These are phyloP conservation scores for Auricularia cornea DNA, from an alignment of 768 basidiomycete species.

Conservation along the genomic window DNA sequence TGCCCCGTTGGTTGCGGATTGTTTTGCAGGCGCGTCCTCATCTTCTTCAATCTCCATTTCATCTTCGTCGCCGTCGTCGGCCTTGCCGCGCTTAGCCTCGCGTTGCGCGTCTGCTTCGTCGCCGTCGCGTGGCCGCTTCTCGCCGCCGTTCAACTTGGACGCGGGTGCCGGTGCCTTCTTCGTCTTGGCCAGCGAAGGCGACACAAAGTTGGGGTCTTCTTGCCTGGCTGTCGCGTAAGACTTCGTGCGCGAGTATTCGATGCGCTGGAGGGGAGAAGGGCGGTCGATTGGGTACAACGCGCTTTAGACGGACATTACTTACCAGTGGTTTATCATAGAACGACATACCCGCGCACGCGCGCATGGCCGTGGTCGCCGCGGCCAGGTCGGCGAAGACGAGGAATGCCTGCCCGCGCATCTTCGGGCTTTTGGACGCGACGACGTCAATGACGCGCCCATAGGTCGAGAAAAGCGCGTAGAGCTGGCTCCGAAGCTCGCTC, in stretches of 20 bases:
- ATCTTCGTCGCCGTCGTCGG: slow-evolving; percentile 55
- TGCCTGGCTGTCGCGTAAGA: slow-evolving; percentile 74
- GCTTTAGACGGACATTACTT: slow-evolving; percentile 27
- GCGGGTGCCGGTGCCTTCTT: slow-evolving; percentile 27
- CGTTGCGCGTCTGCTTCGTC: slow-evolving; percentile 48
- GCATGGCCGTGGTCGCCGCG: slow-evolving; percentile 84
- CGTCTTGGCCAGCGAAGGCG: slow-evolving; percentile 57
- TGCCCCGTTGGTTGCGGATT: slow-evolving; percentile 32
- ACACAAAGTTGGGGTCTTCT: slow-evolving; percentile 76
- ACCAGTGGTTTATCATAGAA: slow-evolving; percentile 93
- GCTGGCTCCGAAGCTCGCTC: slow-evolving; percentile 72
- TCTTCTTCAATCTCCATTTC: slow-evolving; percentile 97
- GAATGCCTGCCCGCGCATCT: slow-evolving; percentile 92
- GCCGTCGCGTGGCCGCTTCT: slow-evolving; percentile 59
- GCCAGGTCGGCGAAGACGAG: slow-evolving; percentile 91
- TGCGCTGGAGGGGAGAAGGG: slow-evolving; percentile 51
- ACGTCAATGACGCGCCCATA: slow-evolving; percentile 93
- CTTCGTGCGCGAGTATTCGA: slow-evolving; percentile 83
- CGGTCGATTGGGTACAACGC: slow-evolving; percentile 9
- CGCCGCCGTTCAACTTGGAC: slow-evolving; percentile 26
- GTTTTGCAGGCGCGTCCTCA: slow-evolving; percentile 29
- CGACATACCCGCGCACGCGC: slow-evolving; percentile 84
- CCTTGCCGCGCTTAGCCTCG: slow-evolving; percentile 60
- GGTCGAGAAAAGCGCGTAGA: slow-evolving; percentile 85
- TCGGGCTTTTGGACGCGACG: slow-evolving; percentile 75